Percentiles rank a stretch among this genome's conserved stretches.
phyloP scores from a whole-genome alignment of 2,329 filamentous ascomycete species.

The Exophiala bonariae region DNA sequence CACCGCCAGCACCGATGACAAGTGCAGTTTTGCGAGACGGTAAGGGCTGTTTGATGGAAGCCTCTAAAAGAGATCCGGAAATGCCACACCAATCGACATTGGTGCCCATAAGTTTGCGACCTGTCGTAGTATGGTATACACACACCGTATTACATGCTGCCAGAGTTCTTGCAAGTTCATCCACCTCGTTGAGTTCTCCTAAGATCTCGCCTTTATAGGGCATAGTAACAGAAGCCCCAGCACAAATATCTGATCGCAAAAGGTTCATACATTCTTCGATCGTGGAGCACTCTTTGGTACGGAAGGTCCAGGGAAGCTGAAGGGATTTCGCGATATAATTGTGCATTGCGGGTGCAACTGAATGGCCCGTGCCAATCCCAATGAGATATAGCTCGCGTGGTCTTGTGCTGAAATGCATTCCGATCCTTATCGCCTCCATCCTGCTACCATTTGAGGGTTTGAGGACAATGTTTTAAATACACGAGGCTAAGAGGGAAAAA shows the following conservation, averaged over 20 bases:
- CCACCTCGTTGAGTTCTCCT: constrained; percentile 37
- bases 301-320: constrained; percentile 35
- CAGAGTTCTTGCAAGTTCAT: constrained; percentile 35
- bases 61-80: constrained; percentile 34
- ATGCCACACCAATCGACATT: constrained; percentile 48
- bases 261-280: constrained; percentile 35
- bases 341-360: constrained; percentile 43
- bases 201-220: constrained; percentile 43
- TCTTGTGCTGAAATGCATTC: too few relatives aligned
- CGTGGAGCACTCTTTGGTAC: constrained; percentile 32
- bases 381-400: constrained; percentile 2
- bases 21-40: constrained; percentile 45
- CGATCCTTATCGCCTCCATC: too few relatives aligned
- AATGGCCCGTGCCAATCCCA: constrained; percentile 30
- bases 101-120: constrained; percentile 33
- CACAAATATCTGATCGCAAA: constrained; percentile 30
- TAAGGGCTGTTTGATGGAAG: constrained; percentile 28
- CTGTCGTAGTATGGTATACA: constrained; percentile 6
- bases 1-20: constrained; percentile 63
- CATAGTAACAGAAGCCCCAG: constrained; percentile 42
- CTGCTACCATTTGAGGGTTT: too few relatives aligned
- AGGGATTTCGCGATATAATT: constrained; percentile 39
- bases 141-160: constrained; percentile 8
- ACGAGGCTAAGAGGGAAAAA: too few relatives aligned
- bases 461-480: too few relatives aligned